Evolutionary conservation across 2,329 filamentous ascomycete species (phyloP).

Genomic region (Parastagonospora nodorum): DNA sequence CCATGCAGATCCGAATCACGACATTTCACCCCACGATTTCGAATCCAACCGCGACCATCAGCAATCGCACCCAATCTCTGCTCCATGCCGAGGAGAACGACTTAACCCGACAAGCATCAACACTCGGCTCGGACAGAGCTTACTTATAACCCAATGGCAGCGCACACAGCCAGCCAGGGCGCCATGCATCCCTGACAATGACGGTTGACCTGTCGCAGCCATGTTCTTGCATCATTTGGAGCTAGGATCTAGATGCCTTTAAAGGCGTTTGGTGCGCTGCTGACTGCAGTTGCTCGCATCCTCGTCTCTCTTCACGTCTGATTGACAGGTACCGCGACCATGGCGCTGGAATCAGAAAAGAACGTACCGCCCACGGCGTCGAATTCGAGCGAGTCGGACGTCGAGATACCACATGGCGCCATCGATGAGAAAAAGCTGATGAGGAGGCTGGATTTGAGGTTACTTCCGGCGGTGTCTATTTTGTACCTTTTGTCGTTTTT

Average conservation of each 20-base stretch:
- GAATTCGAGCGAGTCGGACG: slow-evolving; percentile 29
- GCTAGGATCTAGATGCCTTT: slow-evolving; percentile 7
- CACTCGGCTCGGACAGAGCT: slow-evolving; percentile 12
- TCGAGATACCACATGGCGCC: slow-evolving; percentile 22
- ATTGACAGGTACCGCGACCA: slow-evolving; percentile 5
- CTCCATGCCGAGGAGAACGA: slow-evolving; percentile 6
- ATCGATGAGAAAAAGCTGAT: slow-evolving; percentile 64
- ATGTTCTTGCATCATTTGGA: slow-evolving; percentile 41
- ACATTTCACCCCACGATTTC: slow-evolving; percentile 42
- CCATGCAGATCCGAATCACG: slow-evolving; percentile 30
- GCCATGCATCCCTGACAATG: slow-evolving; percentile 7
- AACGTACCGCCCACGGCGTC: slow-evolving; percentile 23
- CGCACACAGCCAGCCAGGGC: not conserved
- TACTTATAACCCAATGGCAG: slow-evolving; percentile 24
- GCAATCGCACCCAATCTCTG: slow-evolving; percentile 1
- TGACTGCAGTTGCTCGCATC: not conserved
- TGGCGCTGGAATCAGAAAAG: slow-evolving; percentile 28
- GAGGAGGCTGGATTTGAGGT: slow-evolving; percentile 57
- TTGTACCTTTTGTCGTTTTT: slow-evolving; percentile 49
- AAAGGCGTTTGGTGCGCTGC: slow-evolving; percentile 1
- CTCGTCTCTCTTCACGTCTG: not conserved
- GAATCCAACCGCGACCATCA: slow-evolving; percentile 16
- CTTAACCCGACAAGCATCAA: slow-evolving; percentile 13
- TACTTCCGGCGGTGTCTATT: slow-evolving; percentile 50
- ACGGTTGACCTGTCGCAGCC: slow-evolving; percentile 19